phyloP scores from a whole-genome alignment of 352 stramenopile genomes.

The Globisporangium canariense region DNA sequence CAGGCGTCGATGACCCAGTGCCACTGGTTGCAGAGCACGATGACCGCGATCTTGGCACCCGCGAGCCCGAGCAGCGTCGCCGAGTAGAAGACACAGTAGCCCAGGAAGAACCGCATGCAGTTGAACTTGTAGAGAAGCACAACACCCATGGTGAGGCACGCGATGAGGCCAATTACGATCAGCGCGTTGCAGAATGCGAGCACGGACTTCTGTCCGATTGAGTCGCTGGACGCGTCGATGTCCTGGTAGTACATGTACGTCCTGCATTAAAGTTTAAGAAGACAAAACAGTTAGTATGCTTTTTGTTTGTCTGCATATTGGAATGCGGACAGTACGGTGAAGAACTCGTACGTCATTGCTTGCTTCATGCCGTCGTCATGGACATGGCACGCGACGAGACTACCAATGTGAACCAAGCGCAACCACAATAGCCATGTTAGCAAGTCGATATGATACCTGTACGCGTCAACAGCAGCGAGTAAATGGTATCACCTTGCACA shows the following conservation, averaged over 20 bases:
- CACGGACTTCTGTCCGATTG: constrained; percentile 40
- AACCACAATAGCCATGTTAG: not conserved
- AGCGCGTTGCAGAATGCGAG: constrained; percentile 75
- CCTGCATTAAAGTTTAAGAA: constrained; percentile 19
- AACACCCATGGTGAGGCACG: constrained; percentile 69
- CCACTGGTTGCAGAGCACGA: constrained; percentile 46
- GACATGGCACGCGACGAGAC: constrained; percentile 47
- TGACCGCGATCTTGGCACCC: constrained; percentile 68
- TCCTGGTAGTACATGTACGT: constrained; percentile 83
- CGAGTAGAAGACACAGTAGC: constrained; percentile 80
- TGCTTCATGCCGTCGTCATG: constrained; percentile 39
- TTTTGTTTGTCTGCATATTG: not conserved
- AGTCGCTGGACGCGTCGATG: constrained; percentile 44
- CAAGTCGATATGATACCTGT: too few relatives aligned
- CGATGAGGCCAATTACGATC: constrained; percentile 79
- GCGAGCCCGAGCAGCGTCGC: constrained; percentile 63
- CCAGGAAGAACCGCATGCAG: constrained; percentile 68
- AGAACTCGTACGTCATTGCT: constrained; percentile 49
- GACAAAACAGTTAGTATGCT: not conserved
- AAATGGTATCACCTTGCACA: constrained; percentile 38
- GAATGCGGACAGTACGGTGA: not conserved
- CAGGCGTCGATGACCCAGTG: constrained; percentile 50
- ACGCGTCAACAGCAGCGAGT: not conserved
- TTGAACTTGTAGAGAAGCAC: constrained; percentile 85
- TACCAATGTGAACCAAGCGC: constrained; percentile 13